phyloP scores from a whole-genome alignment of 2,329 filamentous ascomycete species.

The Aspergillus sp. region DNA sequence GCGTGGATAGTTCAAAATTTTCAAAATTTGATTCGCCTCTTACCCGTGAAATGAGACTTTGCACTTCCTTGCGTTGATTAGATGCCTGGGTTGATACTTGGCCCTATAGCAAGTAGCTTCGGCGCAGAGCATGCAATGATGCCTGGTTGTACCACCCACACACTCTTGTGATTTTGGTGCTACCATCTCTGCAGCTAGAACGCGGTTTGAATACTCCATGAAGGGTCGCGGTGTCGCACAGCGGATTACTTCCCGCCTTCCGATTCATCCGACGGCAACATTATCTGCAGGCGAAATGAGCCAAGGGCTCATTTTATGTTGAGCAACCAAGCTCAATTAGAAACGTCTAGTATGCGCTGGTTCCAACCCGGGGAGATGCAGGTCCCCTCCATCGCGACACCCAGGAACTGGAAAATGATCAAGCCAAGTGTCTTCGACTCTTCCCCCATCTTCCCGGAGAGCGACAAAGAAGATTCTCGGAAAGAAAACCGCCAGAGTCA shows the following conservation, averaged over 20 bases:
- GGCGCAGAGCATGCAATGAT: conserved; percentile 6
- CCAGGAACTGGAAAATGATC: background rate
- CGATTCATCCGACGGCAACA: background rate
- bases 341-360: background rate
- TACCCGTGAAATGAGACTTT: background rate
- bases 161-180: background rate
- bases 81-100: background rate
- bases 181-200: background rate
- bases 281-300: background rate
- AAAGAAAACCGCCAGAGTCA: background rate
- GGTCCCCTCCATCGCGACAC: background rate
- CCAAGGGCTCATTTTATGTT: background rate
- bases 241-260: background rate
- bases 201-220: background rate
- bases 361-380: background rate
- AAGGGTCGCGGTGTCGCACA: background rate
- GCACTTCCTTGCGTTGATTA: background rate
- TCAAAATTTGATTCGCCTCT: background rate
- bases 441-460: background rate
- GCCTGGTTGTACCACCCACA: background rate
- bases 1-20: conserved; percentile 8
- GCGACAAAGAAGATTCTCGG: background rate
- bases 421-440: background rate
- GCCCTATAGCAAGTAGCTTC: background rate
- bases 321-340: background rate